A percentile compares a stretch with the other conserved stretches of the same genome.
phyloP scores from a whole-genome alignment of 495 filamentous ascomycete species.

The Viridothelium virens region DNA sequence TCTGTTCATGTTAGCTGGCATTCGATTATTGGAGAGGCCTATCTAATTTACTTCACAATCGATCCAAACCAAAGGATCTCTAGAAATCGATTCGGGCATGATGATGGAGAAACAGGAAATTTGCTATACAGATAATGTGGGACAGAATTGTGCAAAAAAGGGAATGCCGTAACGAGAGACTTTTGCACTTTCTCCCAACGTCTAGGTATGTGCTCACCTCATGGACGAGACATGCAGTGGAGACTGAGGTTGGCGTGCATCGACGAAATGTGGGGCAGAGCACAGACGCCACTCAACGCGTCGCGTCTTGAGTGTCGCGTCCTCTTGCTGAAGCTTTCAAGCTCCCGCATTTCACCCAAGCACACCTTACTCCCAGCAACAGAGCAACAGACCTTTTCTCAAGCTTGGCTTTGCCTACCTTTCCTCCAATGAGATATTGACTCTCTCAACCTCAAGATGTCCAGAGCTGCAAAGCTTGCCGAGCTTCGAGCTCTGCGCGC shows the following conservation, averaged over 20 bases:
- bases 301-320: constrained; percentile 1
- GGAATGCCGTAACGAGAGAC: background rate
- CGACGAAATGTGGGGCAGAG: constrained; percentile 1
- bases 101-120: background rate
- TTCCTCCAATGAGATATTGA: constrained; percentile 6
- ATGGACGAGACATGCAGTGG: constrained; percentile 83
- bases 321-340: background rate
- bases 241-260: constrained; percentile 33
- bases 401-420: background rate
- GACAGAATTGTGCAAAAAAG: constrained; percentile 8
- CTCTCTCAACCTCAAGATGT: constrained; percentile 24
- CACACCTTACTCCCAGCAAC: background rate
- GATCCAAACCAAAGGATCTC: background rate
- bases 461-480: constrained; percentile 46
- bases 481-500: constrained; percentile 79
- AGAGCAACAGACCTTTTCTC: background rate
- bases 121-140: constrained; percentile 8
- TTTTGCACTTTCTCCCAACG: no score
- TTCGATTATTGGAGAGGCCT: background rate
- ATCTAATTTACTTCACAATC: background rate
- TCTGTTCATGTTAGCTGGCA: constrained; percentile 46
- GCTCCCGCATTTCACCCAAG: background rate
- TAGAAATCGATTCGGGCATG: background rate
- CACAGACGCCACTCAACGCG: constrained; percentile 9
- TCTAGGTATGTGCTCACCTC: constrained; percentile 48